These are phyloP conservation scores for Logfia minima DNA, from an alignment of 129 eudicot genomes.

Conservation along the genomic window DNA sequence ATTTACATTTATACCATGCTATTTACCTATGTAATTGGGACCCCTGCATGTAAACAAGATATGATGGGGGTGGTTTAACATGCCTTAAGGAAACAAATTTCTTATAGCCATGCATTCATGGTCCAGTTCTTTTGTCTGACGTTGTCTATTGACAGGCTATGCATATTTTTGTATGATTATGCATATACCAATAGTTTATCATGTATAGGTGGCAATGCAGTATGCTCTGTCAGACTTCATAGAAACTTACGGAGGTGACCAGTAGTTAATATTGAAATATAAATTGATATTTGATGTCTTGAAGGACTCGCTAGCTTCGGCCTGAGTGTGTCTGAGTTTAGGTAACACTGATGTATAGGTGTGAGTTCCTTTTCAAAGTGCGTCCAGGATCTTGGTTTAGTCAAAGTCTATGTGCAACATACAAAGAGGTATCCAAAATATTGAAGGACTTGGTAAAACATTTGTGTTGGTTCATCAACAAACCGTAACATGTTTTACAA, in stretches of 20 bases:
- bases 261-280: neutral
- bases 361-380: neutral
- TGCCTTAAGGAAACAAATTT: neutral
- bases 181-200: neutral
- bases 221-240: neutral
- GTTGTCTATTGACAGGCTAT: neutral
- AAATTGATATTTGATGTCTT: neutral
- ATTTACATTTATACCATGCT: neutral
- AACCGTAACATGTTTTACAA: neutral
- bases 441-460: neutral
- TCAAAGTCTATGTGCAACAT: neutral
- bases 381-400: neutral
- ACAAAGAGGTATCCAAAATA: neutral
- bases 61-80: neutral
- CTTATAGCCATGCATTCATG: neutral
- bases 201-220: neutral
- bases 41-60: neutral
- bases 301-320: neutral
- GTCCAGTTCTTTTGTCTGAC: neutral
- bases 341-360: neutral
- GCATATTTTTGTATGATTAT: neutral
- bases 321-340: neutral
- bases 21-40: neutral
- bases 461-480: neutral
- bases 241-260: neutral